Percentiles rank a stretch among this genome's conserved stretches.
phyloP scores from a whole-genome alignment of 495 filamentous ascomycete genomes.

The Chaetomium tenue region DNA sequence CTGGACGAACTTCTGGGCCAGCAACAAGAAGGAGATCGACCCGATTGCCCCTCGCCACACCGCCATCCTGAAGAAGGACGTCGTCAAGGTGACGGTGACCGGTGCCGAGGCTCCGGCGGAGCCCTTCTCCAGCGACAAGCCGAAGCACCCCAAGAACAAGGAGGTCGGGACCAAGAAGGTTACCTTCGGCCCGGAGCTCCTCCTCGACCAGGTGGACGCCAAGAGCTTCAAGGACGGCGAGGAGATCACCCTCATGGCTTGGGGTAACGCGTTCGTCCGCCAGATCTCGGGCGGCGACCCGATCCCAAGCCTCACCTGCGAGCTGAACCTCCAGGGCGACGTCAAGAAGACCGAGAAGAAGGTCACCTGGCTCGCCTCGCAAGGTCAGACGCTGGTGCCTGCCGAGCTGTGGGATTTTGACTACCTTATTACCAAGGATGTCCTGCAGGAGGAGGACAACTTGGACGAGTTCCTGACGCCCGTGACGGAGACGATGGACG shows the following conservation, averaged over 20 bases:
- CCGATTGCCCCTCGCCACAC: conserved; percentile 83
- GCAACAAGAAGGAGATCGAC: conserved; percentile 94
- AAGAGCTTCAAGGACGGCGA: conserved; percentile 77
- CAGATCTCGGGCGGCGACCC: conserved; percentile 54
- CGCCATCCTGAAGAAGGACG: conserved; percentile 65
- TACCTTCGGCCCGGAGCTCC: conserved; percentile 63
- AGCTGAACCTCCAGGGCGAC: conserved; percentile 83
- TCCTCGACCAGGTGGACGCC: conserved; percentile 85
- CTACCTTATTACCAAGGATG: conserved; percentile 88
- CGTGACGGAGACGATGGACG: conserved; percentile 70
- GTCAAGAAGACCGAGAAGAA: conserved; percentile 95
- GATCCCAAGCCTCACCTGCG: conserved; percentile 68
- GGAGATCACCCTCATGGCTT: conserved; percentile 93
- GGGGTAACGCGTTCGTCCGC: conserved; percentile 85
- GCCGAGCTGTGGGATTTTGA: conserved; percentile 90
- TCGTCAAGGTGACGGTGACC: conserved; percentile 64
- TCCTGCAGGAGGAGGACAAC: conserved; percentile 75
- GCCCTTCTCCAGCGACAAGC: conserved; percentile 68
- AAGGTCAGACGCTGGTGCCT: conserved; percentile 71
- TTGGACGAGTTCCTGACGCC: conserved; percentile 77
- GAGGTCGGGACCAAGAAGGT: conserved; percentile 83
- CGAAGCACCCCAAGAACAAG: conserved; percentile 83
- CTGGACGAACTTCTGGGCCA: conserved; percentile 90
- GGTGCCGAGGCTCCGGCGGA: conserved; percentile 61
- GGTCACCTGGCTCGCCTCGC: conserved; percentile 80